Evolutionary conservation across 1,139 yeast species (phyloP).

Genomic region (Williopsis jadinii): DNA sequence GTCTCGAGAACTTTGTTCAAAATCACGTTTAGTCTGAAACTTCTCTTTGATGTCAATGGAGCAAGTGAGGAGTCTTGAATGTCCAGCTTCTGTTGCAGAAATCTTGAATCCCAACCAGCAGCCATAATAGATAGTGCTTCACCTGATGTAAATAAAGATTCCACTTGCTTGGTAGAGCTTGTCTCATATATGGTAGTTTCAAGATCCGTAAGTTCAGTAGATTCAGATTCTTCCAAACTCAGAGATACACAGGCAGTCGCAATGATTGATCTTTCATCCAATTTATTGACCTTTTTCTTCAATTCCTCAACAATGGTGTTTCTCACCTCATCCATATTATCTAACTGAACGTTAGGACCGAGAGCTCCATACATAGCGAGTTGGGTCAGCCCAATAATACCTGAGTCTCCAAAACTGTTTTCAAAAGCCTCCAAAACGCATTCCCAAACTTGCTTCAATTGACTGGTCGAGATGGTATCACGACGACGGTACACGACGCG

Average conservation of each 20-base stretch:
- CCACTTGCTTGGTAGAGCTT: constrained; percentile 63
- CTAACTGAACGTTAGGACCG: constrained; percentile 26
- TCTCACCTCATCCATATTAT: constrained; percentile 19
- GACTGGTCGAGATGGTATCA: constrained; percentile 10
- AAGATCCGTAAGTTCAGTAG: constrained; percentile 22
- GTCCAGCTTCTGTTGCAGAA: constrained; percentile 46
- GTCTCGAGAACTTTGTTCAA: constrained; percentile 43
- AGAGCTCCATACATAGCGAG: constrained; percentile 55
- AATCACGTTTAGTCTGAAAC: constrained; percentile 24
- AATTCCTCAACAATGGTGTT: constrained; percentile 28
- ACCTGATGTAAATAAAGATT: constrained; percentile 70
- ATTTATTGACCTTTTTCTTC: constrained; percentile 41
- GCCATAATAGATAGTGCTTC: constrained; percentile 73
- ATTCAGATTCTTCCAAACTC: constrained; percentile 24
- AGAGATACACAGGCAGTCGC: constrained; percentile 50
- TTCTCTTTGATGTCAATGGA: constrained; percentile 10
- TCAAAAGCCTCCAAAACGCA: constrained; percentile 3
- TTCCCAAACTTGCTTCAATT: constrained; percentile 7
- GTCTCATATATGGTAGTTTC: constrained; percentile 49
- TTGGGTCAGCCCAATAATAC: constrained; percentile 46
- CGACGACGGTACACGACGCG: constrained; percentile 40
- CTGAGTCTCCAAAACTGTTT: constrained; percentile 23
- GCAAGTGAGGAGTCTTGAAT: constrained; percentile 29
- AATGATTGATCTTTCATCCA: constrained; percentile 51
- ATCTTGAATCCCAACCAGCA: constrained; percentile 69